Conservation (phyloP, 1,284 basidiomycete genomes). For the Trichosporon asahii region DNA sequence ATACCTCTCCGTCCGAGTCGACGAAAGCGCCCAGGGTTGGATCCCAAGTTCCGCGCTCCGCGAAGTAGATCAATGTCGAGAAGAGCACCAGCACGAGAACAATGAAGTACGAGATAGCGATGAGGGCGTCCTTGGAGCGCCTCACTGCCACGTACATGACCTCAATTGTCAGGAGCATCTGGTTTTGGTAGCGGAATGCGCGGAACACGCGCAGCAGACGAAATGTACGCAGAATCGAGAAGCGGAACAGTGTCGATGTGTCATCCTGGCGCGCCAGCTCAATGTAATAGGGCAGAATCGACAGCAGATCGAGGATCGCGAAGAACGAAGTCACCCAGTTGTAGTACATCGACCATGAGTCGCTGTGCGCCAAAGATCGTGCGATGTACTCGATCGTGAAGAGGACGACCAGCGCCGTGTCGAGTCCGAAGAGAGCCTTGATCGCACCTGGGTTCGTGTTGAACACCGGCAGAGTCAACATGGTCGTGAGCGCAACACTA, state of each 20-base stretch:
- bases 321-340: slow-evolving; percentile 62
- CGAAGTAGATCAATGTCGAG: slow-evolving; percentile 81
- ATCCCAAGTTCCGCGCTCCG: slow-evolving; percentile 83
- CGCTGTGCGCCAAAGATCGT: slow-evolving; percentile 50
- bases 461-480: slow-evolving; percentile 79
- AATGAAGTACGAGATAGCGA: slow-evolving; percentile 85
- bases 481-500: slow-evolving; percentile 73
- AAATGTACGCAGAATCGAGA: slow-evolving; percentile 74
- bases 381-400: slow-evolving; percentile 68
- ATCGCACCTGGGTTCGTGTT: slow-evolving; percentile 61
- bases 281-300: slow-evolving; percentile 81
- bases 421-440: slow-evolving; percentile 73
- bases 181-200: slow-evolving; percentile 67
- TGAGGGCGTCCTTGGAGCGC: slow-evolving; percentile 75
- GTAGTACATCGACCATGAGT: slow-evolving; percentile 49
- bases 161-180: slow-evolving; percentile 76
- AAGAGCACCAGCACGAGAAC: slow-evolving; percentile 78
- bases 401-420: slow-evolving; percentile 69
- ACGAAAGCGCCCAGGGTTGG: slow-evolving; percentile 71
- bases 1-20: slow-evolving; percentile 69
- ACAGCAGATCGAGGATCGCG: slow-evolving; percentile 75
- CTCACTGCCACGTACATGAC: slow-evolving; percentile 87
- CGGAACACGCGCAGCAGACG: slow-evolving; percentile 78
- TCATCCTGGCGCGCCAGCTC: slow-evolving; percentile 78
- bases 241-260: slow-evolving; percentile 79